Evolutionary conservation across 2,329 filamentous ascomycete genomes (phyloP).

Genomic region (Arthrobotrys megalospora): DNA sequence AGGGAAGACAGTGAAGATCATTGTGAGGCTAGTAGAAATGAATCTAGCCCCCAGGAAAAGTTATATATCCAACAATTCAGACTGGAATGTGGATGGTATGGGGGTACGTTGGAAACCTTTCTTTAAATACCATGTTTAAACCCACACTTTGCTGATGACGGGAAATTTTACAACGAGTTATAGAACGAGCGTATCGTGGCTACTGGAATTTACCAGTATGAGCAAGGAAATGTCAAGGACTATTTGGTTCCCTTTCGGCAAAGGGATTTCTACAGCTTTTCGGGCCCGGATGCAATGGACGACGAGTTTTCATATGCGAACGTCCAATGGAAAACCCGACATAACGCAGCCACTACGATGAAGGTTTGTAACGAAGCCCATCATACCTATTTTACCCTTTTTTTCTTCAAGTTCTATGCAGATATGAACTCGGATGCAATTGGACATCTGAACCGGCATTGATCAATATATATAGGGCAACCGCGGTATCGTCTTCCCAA

Average conservation of each 20-base stretch:
- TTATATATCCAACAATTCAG: not conserved
- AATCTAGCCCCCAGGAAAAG: not conserved
- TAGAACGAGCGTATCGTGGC: conserved; percentile 7
- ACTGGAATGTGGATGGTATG: not conserved
- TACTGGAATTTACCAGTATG: not conserved
- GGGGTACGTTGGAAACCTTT: not conserved
- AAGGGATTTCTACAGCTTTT: not conserved
- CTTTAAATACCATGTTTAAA: not conserved
- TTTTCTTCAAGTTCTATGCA: too few relatives aligned
- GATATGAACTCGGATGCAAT: too few relatives aligned
- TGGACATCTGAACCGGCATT: not conserved
- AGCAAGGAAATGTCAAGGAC: not conserved
- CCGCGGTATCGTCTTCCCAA: conserved; percentile 74
- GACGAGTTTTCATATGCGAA: not conserved
- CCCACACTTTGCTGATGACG: too few relatives aligned
- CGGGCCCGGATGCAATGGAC: too few relatives aligned
- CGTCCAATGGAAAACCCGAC: not conserved
- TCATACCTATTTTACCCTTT: too few relatives aligned
- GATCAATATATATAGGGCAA: conserved; percentile 65
- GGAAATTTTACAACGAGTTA: too few relatives aligned
- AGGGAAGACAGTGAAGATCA: not conserved
- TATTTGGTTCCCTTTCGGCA: not conserved
- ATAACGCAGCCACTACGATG: not conserved
- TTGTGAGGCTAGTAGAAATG: not conserved
- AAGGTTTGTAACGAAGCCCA: too few relatives aligned